Conservation (phyloP, 441 rosid species). For the Pelargonium australe region DNA sequence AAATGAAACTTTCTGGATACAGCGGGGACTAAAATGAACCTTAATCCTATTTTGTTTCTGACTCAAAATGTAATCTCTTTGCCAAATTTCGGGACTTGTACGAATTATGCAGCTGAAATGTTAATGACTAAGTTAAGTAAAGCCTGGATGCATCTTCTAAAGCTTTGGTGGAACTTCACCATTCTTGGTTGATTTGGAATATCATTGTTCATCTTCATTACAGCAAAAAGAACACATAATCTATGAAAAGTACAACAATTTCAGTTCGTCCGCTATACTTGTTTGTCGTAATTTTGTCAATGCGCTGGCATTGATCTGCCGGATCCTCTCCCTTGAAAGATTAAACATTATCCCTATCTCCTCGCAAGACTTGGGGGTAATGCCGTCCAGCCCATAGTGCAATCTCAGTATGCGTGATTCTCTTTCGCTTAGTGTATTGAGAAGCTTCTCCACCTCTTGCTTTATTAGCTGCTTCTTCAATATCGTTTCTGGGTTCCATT, state of each 20-base stretch:
- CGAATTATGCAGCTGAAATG: no score
- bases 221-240: slow-evolving; percentile 19
- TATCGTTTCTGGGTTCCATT: slow-evolving; percentile 40
- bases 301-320: slow-evolving; percentile 43
- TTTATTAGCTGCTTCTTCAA: slow-evolving; percentile 35
- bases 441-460: slow-evolving; percentile 37
- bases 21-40: no score
- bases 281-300: slow-evolving; percentile 33
- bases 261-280: slow-evolving; percentile 27
- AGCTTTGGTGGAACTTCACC: no score
- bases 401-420: slow-evolving; percentile 42
- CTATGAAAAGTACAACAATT: slow-evolving; percentile 25
- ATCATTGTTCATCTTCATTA: not conserved
- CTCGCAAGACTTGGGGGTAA: slow-evolving; percentile 39
- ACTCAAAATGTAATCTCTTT: no score
- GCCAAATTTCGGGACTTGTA: no score
- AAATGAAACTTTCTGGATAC: no score
- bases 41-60: no score
- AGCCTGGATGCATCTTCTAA: no score
- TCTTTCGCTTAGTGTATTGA: slow-evolving; percentile 35
- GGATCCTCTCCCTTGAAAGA: slow-evolving; percentile 46
- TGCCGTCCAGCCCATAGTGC: slow-evolving; percentile 40
- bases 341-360: slow-evolving; percentile 41
- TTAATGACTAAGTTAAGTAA: no score
- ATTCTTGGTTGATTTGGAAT: not conserved